Percentiles rank a stretch among this genome's conserved stretches.
phyloP scores from a whole-genome alignment of 495 filamentous ascomycete species.

The Monascus purpureus region DNA sequence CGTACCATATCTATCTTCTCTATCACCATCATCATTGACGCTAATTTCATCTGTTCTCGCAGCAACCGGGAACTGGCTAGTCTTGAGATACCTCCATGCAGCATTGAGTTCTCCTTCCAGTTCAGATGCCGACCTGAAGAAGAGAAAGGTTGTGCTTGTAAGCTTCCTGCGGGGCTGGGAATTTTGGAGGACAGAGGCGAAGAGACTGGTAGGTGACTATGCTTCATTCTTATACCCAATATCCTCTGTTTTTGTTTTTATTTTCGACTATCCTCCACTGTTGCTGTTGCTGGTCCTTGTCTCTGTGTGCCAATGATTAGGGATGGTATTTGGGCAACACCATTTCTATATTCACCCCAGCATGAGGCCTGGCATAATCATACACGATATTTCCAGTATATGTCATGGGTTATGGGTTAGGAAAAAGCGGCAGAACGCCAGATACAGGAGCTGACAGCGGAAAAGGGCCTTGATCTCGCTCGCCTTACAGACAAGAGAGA shows the following conservation, averaged over 20 bases:
- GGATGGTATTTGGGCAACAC: no score
- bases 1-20: slow-evolving; percentile 42
- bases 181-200: slow-evolving; percentile 59
- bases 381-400: no score
- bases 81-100: slow-evolving; percentile 48
- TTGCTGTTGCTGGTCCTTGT: no score
- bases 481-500: slow-evolving; percentile 38
- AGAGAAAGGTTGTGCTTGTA: slow-evolving; percentile 53
- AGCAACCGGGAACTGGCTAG: slow-evolving; percentile 62
- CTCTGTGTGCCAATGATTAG: no score
- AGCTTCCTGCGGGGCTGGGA: slow-evolving; percentile 62
- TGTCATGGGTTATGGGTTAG: no score
- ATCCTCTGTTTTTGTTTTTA: no score
- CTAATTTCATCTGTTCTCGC: slow-evolving; percentile 62
- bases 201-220: slow-evolving; percentile 38
- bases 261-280: no score
- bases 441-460: slow-evolving; percentile 3
- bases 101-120: slow-evolving; percentile 28
- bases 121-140: slow-evolving; percentile 11
- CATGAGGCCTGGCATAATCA: no score
- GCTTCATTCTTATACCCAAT: slow-evolving; percentile 2
- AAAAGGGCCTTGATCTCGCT: slow-evolving; percentile 55
- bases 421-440: no score
- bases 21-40: slow-evolving; percentile 41
- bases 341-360: no score